Conservation (phyloP, 768 basidiomycete species). For the Pholiota molesta region DNA sequence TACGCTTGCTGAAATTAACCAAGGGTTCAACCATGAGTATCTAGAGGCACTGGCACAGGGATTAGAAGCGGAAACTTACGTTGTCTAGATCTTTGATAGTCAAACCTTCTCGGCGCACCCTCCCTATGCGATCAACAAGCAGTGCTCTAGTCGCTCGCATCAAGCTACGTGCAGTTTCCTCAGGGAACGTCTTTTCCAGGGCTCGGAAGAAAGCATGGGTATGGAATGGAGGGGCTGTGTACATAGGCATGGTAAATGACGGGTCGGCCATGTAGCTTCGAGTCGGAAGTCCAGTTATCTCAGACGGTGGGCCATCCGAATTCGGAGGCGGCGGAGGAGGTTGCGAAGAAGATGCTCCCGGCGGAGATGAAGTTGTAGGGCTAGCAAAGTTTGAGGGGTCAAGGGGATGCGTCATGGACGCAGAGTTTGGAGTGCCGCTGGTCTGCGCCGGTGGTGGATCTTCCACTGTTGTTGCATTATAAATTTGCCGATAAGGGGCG, state of each 20-base stretch:
- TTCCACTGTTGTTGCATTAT: constrained; percentile 17
- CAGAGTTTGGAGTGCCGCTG: constrained; percentile 6
- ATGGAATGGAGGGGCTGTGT: constrained; percentile 77
- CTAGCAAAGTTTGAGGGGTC: constrained; percentile 16
- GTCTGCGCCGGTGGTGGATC: constrained; percentile 19
- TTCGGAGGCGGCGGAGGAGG: neutral
- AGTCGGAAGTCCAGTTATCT: constrained; percentile 22
- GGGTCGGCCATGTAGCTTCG: constrained; percentile 19
- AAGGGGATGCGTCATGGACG: constrained; percentile 24
- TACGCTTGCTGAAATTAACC: constrained; percentile 81
- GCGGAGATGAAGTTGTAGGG: constrained; percentile 18
- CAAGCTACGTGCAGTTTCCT: constrained; percentile 71
- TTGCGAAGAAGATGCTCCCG: neutral
- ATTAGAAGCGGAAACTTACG: constrained; percentile 44
- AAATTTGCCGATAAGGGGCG: constrained; percentile 9
- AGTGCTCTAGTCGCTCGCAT: constrained; percentile 85
- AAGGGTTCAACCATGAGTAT: neutral
- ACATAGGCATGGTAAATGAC: constrained; percentile 36
- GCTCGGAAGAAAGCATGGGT: constrained; percentile 77
- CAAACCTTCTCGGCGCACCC: constrained; percentile 72
- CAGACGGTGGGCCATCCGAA: neutral
- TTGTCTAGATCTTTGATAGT: constrained; percentile 81
- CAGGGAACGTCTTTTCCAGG: constrained; percentile 75
- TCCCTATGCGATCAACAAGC: constrained; percentile 74
- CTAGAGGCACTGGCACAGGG: neutral